phyloP scores from a whole-genome alignment of 1,284 basidiomycete genomes.

The Exobasidium cylindrosporum region DNA sequence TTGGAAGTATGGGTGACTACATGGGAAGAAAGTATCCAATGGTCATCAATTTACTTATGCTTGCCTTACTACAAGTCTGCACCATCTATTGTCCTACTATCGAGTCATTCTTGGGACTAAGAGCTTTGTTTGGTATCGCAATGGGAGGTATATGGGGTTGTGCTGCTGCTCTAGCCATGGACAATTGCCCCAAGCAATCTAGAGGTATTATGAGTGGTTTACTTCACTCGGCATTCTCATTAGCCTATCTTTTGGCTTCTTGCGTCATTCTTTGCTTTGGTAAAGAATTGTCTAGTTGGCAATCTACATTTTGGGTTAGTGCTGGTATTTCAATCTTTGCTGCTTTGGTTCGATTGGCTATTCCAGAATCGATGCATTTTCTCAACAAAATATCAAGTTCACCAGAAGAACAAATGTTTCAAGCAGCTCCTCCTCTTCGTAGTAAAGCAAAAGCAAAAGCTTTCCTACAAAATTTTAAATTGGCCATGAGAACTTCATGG shows the following conservation, averaged over 20 bases:
- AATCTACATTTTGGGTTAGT: conserved; percentile 3
- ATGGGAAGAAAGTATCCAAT: conserved; percentile 21
- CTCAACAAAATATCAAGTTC: neutral
- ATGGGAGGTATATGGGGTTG: conserved; percentile 26
- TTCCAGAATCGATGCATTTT: neutral
- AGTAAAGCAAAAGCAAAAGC: neutral
- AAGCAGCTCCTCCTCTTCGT: neutral
- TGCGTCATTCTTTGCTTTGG: neutral
- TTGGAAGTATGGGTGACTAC: conserved; percentile 19
- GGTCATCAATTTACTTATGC: conserved; percentile 32
- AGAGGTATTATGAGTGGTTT: neutral
- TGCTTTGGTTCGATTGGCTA: neutral
- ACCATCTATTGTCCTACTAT: conserved; percentile 27
- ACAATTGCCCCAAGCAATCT: neutral
- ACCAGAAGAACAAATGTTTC: neutral
- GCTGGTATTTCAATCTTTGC: neutral
- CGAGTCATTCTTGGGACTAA: conserved; percentile 34
- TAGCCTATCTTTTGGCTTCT: neutral
- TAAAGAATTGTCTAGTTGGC: neutral
- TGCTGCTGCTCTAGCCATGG: neutral
- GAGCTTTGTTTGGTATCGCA: conserved; percentile 35
- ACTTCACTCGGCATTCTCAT: neutral
- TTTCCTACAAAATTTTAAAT: neutral
- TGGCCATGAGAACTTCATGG: neutral
- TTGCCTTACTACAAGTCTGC: conserved; percentile 34